Conservation (phyloP, 306 rosid genomes). For the Glycine tomentella region DNA sequence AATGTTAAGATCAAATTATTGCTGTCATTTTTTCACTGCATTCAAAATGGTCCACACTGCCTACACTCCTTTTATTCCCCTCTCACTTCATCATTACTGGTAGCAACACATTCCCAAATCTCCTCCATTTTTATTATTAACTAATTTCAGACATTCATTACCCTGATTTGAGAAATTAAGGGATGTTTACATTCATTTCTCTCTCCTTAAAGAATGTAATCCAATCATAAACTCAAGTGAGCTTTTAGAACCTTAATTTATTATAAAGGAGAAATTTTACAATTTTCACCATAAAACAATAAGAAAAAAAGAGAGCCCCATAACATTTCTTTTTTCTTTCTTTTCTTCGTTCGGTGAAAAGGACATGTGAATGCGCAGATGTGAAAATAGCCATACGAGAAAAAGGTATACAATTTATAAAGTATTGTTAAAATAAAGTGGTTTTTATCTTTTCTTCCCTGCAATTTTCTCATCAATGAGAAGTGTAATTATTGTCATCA, state of each 20-base stretch:
- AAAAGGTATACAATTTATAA: slow-evolving; percentile 50
- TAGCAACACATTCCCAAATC: slow-evolving; percentile 55
- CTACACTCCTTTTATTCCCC: slow-evolving; percentile 48
- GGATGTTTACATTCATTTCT: slow-evolving; percentile 4
- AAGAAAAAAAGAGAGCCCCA: slow-evolving; percentile 32
- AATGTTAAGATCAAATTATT: slow-evolving; percentile 45
- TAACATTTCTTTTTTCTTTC: slow-evolving; percentile 49
- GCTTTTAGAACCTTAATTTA: slow-evolving; percentile 25
- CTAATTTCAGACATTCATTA: slow-evolving; percentile 48
- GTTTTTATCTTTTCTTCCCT: slow-evolving; percentile 37
- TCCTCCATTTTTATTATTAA: slow-evolving; percentile 39
- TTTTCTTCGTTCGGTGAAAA: slow-evolving; percentile 74
- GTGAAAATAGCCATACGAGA: slow-evolving; percentile 56
- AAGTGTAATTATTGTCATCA: slow-evolving; percentile 84
- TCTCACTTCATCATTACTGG: slow-evolving; percentile 64
- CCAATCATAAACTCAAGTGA: slow-evolving; percentile 37
- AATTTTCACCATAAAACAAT: neutral
- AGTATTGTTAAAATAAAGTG: slow-evolving; percentile 56
- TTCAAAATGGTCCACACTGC: slow-evolving; percentile 55
- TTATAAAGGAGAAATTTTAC: slow-evolving; percentile 32
- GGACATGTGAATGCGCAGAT: slow-evolving; percentile 78
- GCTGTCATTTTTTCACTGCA: slow-evolving; percentile 41
- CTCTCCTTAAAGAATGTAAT: slow-evolving; percentile 27
- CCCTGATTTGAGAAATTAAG: slow-evolving; percentile 38
- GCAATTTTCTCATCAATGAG: slow-evolving; percentile 64